Evolutionary conservation across 768 basidiomycete genomes (phyloP), one percentile per base, ranked within the genome.

Genomic region (Leccinellum albellum): DNA sequence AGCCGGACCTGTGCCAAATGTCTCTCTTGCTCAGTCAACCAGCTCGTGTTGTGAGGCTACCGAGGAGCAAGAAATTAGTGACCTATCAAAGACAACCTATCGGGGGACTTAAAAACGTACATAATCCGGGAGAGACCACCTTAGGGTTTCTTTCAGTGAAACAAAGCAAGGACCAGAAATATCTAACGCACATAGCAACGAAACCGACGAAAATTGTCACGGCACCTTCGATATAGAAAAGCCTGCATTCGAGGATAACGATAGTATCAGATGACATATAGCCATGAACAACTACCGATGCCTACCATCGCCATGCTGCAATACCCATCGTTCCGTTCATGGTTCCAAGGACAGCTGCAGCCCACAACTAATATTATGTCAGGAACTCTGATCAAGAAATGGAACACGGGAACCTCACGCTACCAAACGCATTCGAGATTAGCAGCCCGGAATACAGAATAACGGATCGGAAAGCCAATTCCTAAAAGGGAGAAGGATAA

Each of bases 1-100:
- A 87, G 75, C 10, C 86, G 82, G 20, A 78, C 82, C 71, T 85
- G 85, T 5, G 83, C 85, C 32, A 88, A 74, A 20, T 77, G 79
- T n/a, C 78, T 74, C 58, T 87, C 80, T 6, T 0, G 76, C 66
- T 12, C 76, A n/a, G 37, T 70, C 32, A 87, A 64, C 86, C 85
- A 87, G 35, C 76, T 72, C 0, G 85, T 88, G 60, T 46, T 46
- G 45, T 46, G 45, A 23, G 45, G 45, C 45, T 46, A 24, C 13
- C 23, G 23, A 24, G 24, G 2, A 17, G 24, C 3, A 24, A 24
- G 14, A 23, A 45, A 0, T 24, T 23, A 46, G 45, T 14, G n/a
- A 40, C 40, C 40, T 20, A 1, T 20, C 9, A 45, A 45, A 45
- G 23, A 21, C 24, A 45, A 23, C 45, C n/a, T 8, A 46, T 24